Base-by-base conservation (phyloP, 768 basidiomycete genomes). In the Phylloporus rhodoxanthus region DNA sequence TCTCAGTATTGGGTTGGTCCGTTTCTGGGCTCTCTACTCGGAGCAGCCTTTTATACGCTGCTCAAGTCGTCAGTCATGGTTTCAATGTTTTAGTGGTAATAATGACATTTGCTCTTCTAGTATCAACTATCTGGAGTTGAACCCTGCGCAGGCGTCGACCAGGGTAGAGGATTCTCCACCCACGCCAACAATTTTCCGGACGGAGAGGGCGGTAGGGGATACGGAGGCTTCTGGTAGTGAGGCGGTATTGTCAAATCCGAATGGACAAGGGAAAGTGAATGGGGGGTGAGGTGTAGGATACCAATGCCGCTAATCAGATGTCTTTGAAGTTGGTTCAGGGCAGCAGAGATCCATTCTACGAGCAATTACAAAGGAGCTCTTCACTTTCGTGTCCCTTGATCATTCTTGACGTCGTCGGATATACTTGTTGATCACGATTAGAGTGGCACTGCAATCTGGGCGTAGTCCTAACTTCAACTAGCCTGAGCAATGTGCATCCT, bases 1-100 rank as follows among this genome's bases (percentile, higher is more conserved):
- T 14, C 21, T 13, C 48, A 85, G 81, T 84, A 84, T 58, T 85
- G 84, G 84, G 66, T 85, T 8, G 85, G 87, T 33, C 85, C 85
- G 0, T 76, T 76, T 47, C 70, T 87, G 19, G 85, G 87, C 26
- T 74, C 82, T 5, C 61, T 88, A 9, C 70, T 88, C 8, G 82
- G 69, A 28, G 71, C 77, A 14, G 72, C 59, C 6, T 74, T 87
- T 57, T 89, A 85, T 60, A 61, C 72, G 29, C 53, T 75, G 17
- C 72, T 86, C 51, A 85, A 85, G 61, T 68, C 58, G 74, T 75
- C 53, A 54, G 70, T 68, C 17, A 21, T 33, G 21, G 20, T 34
- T 23, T n/a, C 41, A 11, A 14, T 36, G 26, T 32, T 26, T 19
- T 47, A 26, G 19, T 5, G 48, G 17, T 32, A 32, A 52, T 52